Percentiles rank a stretch among this genome's conserved stretches.
phyloP scores from a whole-genome alignment of 441 rosid genomes.

The Kokia cookei region DNA sequence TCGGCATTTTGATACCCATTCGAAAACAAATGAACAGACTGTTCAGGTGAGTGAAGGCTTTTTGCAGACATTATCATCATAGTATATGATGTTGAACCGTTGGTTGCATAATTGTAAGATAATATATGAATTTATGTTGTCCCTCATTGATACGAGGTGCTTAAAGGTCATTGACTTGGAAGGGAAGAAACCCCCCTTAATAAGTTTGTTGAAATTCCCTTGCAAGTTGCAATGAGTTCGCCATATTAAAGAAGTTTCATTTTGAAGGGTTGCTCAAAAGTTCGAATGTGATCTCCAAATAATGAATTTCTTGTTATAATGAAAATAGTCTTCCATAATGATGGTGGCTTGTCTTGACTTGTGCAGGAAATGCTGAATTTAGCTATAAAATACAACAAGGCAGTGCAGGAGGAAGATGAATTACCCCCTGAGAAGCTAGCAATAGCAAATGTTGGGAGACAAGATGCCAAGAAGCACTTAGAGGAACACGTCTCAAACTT shows the following conservation, averaged over 20 bases:
- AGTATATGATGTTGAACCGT: neutral
- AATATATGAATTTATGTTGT: neutral
- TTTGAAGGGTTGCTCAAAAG: neutral
- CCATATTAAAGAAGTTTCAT: neutral
- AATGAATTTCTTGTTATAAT: neutral
- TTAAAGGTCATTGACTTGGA: neutral
- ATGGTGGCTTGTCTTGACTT: neutral
- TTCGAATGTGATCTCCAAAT: neutral
- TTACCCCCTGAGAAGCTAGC: conserved; percentile 88
- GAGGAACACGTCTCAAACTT: conserved; percentile 90
- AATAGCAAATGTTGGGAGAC: conserved; percentile 90
- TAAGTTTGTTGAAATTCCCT: neutral
- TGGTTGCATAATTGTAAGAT: no score
- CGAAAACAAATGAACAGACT: conserved; percentile 89
- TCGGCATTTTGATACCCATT: conserved; percentile 73
- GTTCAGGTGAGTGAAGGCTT: conserved; percentile 61
- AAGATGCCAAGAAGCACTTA: conserved; percentile 96
- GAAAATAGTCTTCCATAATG: neutral
- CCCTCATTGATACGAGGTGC: neutral
- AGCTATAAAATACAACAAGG: conserved; percentile 88
- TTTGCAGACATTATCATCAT: neutral
- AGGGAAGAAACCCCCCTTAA: neutral
- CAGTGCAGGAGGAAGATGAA: conserved; percentile 93
- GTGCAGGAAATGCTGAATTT: conserved; percentile 84
- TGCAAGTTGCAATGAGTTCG: neutral